Percentiles rank a stretch among this genome's conserved stretches.
These are phyloP conservation scores for Scutellaria barbata DNA, from an alignment of 257 asterid genomes.

Conservation along the genomic window DNA sequence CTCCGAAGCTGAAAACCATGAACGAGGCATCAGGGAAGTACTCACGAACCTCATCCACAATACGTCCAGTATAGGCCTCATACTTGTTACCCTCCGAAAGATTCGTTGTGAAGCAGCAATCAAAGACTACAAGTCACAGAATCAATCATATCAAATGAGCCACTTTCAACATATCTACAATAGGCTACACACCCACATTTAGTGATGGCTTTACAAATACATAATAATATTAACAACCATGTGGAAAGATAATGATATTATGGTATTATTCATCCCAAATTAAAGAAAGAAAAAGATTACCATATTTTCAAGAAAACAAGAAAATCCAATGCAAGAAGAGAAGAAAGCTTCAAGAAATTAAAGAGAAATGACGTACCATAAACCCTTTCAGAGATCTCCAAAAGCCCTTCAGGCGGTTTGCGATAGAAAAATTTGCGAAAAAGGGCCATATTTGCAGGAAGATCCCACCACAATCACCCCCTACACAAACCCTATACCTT, in stretches of 20 bases:
- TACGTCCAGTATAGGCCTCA: slow-evolving; percentile 43
- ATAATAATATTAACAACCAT: too few species aligned
- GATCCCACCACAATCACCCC: slow-evolving; percentile 40
- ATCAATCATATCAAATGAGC: slow-evolving; percentile 6
- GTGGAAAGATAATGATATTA: too few species aligned
- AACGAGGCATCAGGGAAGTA: slow-evolving; percentile 62
- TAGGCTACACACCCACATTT: too few species aligned
- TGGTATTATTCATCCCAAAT: neutral
- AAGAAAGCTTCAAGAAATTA: slow-evolving; percentile 22
- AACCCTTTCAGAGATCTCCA: slow-evolving; percentile 61
- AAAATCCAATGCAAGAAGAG: neutral
- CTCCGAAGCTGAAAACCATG: slow-evolving; percentile 63
- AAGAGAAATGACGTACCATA: slow-evolving; percentile 46
- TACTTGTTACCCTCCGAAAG: slow-evolving; percentile 45
- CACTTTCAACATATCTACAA: slow-evolving; percentile 14
- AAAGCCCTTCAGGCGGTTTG: slow-evolving; percentile 64
- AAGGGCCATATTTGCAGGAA: slow-evolving; percentile 50
- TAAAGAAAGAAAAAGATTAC: neutral
- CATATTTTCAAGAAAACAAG: slow-evolving; percentile 23
- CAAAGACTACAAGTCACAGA: slow-evolving; percentile 58
- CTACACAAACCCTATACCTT: slow-evolving; percentile 40
- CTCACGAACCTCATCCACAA: slow-evolving; percentile 56
- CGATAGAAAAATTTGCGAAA: slow-evolving; percentile 53
- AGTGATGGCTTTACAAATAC: too few species aligned
- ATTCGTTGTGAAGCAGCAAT: slow-evolving; percentile 65